Base-by-base conservation (phyloP, 192 early-diverging fungal species). In the Phycomyces nitens region DNA sequence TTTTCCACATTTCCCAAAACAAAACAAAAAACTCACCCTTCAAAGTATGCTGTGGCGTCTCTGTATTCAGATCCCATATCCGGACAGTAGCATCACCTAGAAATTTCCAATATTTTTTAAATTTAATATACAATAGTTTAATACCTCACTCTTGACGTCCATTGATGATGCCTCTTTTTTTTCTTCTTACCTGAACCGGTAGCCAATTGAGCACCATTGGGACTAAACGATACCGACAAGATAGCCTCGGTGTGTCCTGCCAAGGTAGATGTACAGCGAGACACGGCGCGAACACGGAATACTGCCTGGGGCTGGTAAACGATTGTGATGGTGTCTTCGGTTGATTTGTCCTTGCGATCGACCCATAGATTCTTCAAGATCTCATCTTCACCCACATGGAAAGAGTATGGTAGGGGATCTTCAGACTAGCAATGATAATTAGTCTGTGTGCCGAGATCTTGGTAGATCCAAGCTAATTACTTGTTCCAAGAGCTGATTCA, bases 11-110 rank as follows among this genome's bases (percentile, higher is more conserved):
- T 34, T 5, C 29, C 2, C 7, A 2, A 34, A 2, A 34, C 7
- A 5, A 34, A 5, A 34, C 7, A 5, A 34, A 5, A 34, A 5
- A 5, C 29, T 34, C 7, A 75, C 82, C 89, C 65, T 74, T 81
- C 50, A 92, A 80, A 16, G 93, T 96, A 51, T 81, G 78, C 47
- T 89, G 80, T 39, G 95, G 95, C n/a, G 97, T 99, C 66, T 95
- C 93, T 0, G 95, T 99, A 57, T 90, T 86, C 70, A 99, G 68
- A 82, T 99, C 97, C 97, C 97, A 99, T 47, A 99, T 86, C 26
- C 95, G 82, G 24, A 99, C 92, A 3, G 93, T 98, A 0, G 87
- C 90, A 73, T 99, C 97, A 22, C 95, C 87, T 76, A 39, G n/a
- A n/a, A n/a, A n/a, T n/a, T n/a, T n/a, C n/a, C n/a, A n/a, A n/a